Evolutionary conservation across 371 early-diverging fungal species (phyloP), one percentile per base, ranked within the genome.

Genomic region (Nosema muscidifuracis): DNA sequence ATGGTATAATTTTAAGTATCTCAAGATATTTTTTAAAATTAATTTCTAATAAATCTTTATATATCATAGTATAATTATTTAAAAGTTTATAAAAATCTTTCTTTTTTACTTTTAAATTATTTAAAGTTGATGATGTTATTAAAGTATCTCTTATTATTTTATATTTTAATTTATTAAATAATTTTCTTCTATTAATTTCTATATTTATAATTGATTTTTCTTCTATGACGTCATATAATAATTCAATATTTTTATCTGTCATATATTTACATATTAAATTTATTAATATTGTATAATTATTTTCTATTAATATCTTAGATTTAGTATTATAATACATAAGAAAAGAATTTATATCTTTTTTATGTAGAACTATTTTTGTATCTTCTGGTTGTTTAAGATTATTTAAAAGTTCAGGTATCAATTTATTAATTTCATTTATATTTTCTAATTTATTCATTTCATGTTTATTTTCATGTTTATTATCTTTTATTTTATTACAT

Each of bases 11-110:
- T 31, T 43, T 53, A 26, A 55, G 40, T 30, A 67, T 36, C 7
- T 57, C 57, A 18, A 67, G 7, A 67, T 50, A 42, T 20, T 55
- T 57, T 20, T 26, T 40, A 31, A 56, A 67, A 36, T 43, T 42
- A 30, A 15, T 40, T 33, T 55, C 34, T 22, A 30, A 55, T 26
- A 22, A 22, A n/a, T 28, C 24, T 28, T 55, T 42, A 13, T 53
- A 40, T 40, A 34, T 56, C 28, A 26, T 53, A 15, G 26, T 26
- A 7, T 6, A 2, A 6, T 26, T 4, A 53, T 26, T 20, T 28
- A 53, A 53, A 53, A 2, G 24, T 16, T 13, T 20, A 20, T 42
- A 67, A 26, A 67, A 42, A 30, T 24, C 24, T 20, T 53, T 31
- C n/a, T 55, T 40, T 16, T 67, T 28, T 18, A 67, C 16, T 53